Conservation (phyloP, 805 yeast species). For the Diddensiella santjacobensis region DNA sequence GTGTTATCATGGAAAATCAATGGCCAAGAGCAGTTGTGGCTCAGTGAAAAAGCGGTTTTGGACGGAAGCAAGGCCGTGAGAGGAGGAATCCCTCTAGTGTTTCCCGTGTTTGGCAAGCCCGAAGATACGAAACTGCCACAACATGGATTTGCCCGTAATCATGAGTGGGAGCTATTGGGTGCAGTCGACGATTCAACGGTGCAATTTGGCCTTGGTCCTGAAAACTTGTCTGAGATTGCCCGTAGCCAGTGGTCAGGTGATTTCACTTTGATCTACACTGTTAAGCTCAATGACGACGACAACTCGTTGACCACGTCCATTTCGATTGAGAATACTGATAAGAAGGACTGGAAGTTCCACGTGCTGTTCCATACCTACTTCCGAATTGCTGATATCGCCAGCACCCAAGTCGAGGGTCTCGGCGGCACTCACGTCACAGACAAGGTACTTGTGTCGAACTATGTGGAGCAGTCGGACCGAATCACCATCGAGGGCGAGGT, state of each 20-base stretch:
- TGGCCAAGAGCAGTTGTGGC: constrained; percentile 81
- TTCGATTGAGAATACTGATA: constrained; percentile 70
- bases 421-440: constrained; percentile 71
- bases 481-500: constrained; percentile 50
- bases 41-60: constrained; percentile 55
- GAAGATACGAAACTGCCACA: constrained; percentile 65
- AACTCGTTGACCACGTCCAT: constrained; percentile 58
- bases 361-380: constrained; percentile 94
- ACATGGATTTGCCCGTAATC: constrained; percentile 93
- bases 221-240: constrained; percentile 62
- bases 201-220: constrained; percentile 90
- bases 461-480: constrained; percentile 25
- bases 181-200: constrained; percentile 66
- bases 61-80: constrained; percentile 94
- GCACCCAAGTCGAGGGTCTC: constrained; percentile 71
- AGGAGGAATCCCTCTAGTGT: constrained; percentile 95
- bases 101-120: constrained; percentile 76
- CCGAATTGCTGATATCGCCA: constrained; percentile 69
- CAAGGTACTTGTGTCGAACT: constrained; percentile 59
- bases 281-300: constrained; percentile 52
- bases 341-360: constrained; percentile 68
- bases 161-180: constrained; percentile 92
- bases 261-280: constrained; percentile 71
- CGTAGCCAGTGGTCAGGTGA: constrained; percentile 60
- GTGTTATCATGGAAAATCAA: constrained; percentile 73